A percentile compares a stretch with the other conserved stretches of the same genome.
These are phyloP conservation scores for Cyamopsis tetragonoloba DNA, from an alignment of 306 rosid species.

Conservation along the genomic window DNA sequence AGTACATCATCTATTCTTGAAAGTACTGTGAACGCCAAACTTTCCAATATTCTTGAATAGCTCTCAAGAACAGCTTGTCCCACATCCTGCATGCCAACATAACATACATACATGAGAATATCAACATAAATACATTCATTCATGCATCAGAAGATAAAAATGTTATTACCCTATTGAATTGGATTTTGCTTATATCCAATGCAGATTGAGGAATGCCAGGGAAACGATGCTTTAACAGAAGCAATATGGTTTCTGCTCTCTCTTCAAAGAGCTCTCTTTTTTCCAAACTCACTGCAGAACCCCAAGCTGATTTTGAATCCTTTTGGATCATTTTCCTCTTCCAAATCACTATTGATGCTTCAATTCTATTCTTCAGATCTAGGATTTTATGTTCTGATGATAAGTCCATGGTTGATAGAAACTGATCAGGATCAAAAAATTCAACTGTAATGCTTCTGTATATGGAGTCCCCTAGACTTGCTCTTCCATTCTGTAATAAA, in stretches of 20 bases:
- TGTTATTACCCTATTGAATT: constrained; percentile 59
- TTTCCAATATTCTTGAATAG: constrained; percentile 92
- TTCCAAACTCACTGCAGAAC: constrained; percentile 89
- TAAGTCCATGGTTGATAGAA: constrained; percentile 73
- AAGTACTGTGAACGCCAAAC: constrained; percentile 91
- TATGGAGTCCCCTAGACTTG: constrained; percentile 82
- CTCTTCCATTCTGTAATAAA: constrained; percentile 78
- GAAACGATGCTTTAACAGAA: constrained; percentile 85
- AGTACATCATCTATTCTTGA: constrained; percentile 96
- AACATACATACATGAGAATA: too few species aligned
- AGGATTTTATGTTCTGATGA: constrained; percentile 86
- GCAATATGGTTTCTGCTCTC: constrained; percentile 93
- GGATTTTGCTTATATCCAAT: constrained; percentile 92
- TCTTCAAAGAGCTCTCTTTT: constrained; percentile 96
- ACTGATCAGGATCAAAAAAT: constrained; percentile 86
- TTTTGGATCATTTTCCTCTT: constrained; percentile 91
- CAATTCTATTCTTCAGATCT: constrained; percentile 87
- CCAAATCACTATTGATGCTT: constrained; percentile 97
- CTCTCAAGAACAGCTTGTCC: constrained; percentile 96
- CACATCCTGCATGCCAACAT: constrained; percentile 78
- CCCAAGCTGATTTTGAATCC: constrained; percentile 85
- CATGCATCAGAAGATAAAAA: background rate
- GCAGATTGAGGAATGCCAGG: constrained; percentile 93
- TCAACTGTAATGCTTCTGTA: constrained; percentile 80
- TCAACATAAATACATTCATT: background rate